phyloP scores from a whole-genome alignment of 768 basidiomycete species.

The Amanita rubescens region DNA sequence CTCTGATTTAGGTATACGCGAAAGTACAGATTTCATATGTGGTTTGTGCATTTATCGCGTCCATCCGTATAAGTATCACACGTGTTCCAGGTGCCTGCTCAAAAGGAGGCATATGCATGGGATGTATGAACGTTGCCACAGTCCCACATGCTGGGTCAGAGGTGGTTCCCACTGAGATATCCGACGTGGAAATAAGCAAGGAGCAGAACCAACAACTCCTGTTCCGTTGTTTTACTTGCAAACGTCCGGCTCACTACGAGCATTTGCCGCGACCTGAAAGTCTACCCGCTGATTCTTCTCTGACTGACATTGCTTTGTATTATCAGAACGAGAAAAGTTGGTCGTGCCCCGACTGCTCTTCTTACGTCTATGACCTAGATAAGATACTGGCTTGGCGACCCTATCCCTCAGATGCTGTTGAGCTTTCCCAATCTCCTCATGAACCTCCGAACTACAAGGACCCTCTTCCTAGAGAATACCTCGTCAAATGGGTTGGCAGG shows the following conservation, averaged over 20 bases:
- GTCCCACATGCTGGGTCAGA: conserved; percentile 30
- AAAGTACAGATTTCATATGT: conserved; percentile 78
- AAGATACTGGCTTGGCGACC: conserved; percentile 92
- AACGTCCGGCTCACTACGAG: conserved; percentile 73
- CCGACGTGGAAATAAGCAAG: conserved; percentile 13
- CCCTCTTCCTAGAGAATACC: conserved; percentile 79
- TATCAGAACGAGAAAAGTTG: conserved; percentile 52
- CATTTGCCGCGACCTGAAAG: conserved; percentile 51
- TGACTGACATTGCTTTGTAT: conserved; percentile 44
- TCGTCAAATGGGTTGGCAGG: conserved; percentile 80
- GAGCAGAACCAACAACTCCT: conserved; percentile 35
- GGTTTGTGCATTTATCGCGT: conserved; percentile 21
- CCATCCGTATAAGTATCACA: not conserved
- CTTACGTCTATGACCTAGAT: conserved; percentile 63
- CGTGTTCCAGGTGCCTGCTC: conserved; percentile 42
- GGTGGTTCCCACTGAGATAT: conserved; percentile 2
- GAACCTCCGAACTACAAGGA: conserved; percentile 46
- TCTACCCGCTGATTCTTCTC: conserved; percentile 23
- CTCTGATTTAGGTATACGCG: conserved; percentile 34
- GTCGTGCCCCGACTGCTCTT: conserved; percentile 75
- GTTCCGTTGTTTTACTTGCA: conserved; percentile 81
- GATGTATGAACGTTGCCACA: conserved; percentile 53
- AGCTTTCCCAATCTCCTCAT: conserved; percentile 33
- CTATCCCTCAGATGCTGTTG: conserved; percentile 57
- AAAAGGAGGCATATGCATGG: conserved; percentile 75